A percentile compares a stretch with the other conserved stretches of the same genome.
phyloP scores from a whole-genome alignment of 2,329 filamentous ascomycete genomes.

The Diaporthe citriasiana region DNA sequence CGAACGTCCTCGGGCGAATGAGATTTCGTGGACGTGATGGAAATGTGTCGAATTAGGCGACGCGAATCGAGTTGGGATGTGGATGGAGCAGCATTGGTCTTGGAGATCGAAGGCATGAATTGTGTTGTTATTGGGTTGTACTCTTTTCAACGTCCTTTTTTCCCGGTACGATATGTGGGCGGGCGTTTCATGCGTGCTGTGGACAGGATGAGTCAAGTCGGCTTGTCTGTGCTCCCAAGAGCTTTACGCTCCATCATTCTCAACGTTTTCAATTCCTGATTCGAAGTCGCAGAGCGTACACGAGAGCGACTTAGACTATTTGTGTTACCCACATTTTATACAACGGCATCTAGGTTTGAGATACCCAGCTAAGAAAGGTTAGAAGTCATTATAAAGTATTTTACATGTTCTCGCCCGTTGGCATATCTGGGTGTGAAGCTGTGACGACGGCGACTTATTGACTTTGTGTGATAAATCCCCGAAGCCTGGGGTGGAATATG shows the following conservation, averaged over 20 bases:
- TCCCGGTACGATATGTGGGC: constrained; percentile 14
- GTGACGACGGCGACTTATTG: not conserved
- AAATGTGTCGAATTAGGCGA: constrained; percentile 12
- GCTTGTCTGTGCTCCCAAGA: constrained; percentile 5
- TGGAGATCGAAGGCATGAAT: not conserved
- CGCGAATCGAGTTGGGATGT: constrained; percentile 17
- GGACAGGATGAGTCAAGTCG: not conserved
- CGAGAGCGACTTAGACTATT: constrained; percentile 9
- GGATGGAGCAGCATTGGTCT: not conserved
- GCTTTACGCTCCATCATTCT: constrained; percentile 17
- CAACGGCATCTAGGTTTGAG: constrained; percentile 31
- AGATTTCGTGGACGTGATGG: constrained; percentile 4
- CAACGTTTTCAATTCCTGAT: constrained; percentile 5
- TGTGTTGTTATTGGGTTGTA: not conserved
- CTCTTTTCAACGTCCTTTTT: not conserved
- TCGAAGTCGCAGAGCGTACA: not conserved
- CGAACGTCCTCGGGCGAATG: not conserved
- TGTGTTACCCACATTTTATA: constrained; percentile 3
- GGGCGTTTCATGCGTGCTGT: constrained; percentile 18
- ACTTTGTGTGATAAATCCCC: not conserved
- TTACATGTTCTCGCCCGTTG: not conserved
- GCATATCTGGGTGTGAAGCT: not conserved
- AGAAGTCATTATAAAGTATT: constrained; percentile 6
- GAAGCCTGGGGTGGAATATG: not conserved
- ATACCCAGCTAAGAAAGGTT: constrained; percentile 19